Evolutionary conservation across 176 grass and related monocot genomes (phyloP), one percentile per base, ranked within the genome.

Genomic region (Musa beccarii): DNA sequence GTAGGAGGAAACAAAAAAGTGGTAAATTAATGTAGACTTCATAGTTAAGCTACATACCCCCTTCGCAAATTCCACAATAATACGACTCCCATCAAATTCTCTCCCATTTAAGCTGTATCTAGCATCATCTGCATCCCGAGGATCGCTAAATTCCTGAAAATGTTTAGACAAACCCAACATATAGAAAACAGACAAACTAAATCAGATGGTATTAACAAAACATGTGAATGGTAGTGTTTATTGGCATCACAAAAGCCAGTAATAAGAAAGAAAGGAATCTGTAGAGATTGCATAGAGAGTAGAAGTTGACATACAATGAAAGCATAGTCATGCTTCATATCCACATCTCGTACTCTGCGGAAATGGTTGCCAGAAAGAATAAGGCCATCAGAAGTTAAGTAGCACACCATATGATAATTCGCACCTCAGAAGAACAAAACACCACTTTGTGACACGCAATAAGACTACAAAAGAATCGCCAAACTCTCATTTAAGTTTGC

Each of bases 291-390:
- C 3, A 43, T 43, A 43, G 24, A 49, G 29, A 57, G 55, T 3
- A 54, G 72, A 43, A 43, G 34, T 43, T 43, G 62, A 88, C 93
- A 49, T 99, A 99, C 95, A 83, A 99, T 87, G 80, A 99, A 99
- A 20, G 95, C 95, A 75, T 91, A 99, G 83, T 99, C 95, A 20
- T 89, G 95, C 95, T 99, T 99, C 95, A 99, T 75, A 76, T 99
- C 95, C 91, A 99, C 95, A 76, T 99, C 90, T 62, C 95, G 95
- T 71, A 99, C 85, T 99, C 95, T 99, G 95, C 91, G 83, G 75
- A 87, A 99, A 93, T 76, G 84, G 81, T 92, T 89, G 80, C 83
- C 88, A 92, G 63, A 93, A 91, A 92, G 65, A 92, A 75, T 93
- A 86, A 98, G 90, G 79, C 74, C 79, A 81, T 86, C 84, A 86